These are phyloP conservation scores for Cucurbita argyrosperma DNA, from an alignment of 306 rosid genomes.

Conservation along the genomic window DNA sequence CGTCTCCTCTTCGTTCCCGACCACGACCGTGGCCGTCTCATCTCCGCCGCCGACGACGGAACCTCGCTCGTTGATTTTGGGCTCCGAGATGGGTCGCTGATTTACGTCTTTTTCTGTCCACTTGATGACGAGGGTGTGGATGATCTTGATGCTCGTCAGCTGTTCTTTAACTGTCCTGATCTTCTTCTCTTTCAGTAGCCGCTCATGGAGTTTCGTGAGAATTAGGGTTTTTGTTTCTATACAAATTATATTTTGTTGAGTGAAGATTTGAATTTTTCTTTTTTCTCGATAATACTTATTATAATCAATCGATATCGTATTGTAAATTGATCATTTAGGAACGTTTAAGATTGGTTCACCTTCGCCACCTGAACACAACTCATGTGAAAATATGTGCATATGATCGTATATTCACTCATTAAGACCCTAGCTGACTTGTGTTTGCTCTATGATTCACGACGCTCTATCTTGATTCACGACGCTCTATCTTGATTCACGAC, in stretches of 20 bases:
- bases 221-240: background rate
- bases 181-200: background rate
- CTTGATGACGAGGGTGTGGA: background rate
- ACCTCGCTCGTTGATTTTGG: constrained; percentile 34
- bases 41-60: constrained; percentile 13
- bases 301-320: too few species aligned
- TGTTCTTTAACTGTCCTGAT: background rate
- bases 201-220: background rate
- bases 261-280: too few species aligned
- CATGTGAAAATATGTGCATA: too few species aligned
- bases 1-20: constrained; percentile 32
- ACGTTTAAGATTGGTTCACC: too few species aligned
- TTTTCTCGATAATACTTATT: too few species aligned
- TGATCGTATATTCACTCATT: too few species aligned
- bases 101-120: constrained; percentile 26
- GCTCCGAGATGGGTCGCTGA: constrained; percentile 40
- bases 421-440: too few species aligned
- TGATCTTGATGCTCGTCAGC: background rate
- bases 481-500: too few species aligned
- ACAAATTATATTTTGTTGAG: background rate
- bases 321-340: too few species aligned
- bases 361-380: too few species aligned
- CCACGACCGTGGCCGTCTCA: background rate
- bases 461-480: too few species aligned
- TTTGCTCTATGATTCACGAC: too few species aligned